Conservation (phyloP, 2,329 filamentous ascomycete species). For the Phyllosticta citriasiana region DNA sequence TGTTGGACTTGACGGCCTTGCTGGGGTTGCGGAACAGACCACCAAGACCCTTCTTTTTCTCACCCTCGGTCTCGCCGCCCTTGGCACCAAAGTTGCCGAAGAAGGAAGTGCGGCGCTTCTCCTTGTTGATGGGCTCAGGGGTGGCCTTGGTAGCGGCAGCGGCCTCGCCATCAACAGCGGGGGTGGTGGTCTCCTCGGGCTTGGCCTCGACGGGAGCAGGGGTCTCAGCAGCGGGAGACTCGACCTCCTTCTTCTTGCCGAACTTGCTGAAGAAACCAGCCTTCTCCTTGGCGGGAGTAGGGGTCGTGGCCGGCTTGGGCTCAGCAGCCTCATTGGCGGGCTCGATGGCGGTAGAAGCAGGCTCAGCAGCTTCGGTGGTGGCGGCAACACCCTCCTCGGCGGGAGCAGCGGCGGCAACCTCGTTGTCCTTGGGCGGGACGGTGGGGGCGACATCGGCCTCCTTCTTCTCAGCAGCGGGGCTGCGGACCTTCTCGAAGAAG, state of each 20-base stretch:
- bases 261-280: conserved; percentile 57
- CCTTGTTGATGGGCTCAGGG: conserved; percentile 32
- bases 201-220: conserved; percentile 20
- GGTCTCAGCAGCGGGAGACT: conserved; percentile 40
- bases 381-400: conserved; percentile 13
- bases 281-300: conserved; percentile 36
- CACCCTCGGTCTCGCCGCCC: conserved; percentile 19
- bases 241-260: conserved; percentile 60
- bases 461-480: conserved; percentile 53
- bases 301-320: conserved; percentile 27
- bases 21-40: conserved; percentile 30
- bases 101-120: conserved; percentile 43
- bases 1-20: conserved; percentile 18
- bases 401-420: conserved; percentile 25
- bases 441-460: conserved; percentile 51
- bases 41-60: conserved; percentile 19
- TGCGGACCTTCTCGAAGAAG: conserved; percentile 52
- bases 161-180: conserved; percentile 14
- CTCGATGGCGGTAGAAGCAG: conserved; percentile 13
- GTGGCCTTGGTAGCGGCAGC: conserved; percentile 18
- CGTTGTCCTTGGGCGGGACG: conserved; percentile 38
- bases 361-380: conserved; percentile 12
- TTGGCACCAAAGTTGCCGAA: conserved; percentile 40
- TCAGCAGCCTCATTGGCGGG: conserved; percentile 18
- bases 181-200: conserved; percentile 13